Conservation (phyloP, 2,329 filamentous ascomycete genomes). For the Knufia petricola region DNA sequence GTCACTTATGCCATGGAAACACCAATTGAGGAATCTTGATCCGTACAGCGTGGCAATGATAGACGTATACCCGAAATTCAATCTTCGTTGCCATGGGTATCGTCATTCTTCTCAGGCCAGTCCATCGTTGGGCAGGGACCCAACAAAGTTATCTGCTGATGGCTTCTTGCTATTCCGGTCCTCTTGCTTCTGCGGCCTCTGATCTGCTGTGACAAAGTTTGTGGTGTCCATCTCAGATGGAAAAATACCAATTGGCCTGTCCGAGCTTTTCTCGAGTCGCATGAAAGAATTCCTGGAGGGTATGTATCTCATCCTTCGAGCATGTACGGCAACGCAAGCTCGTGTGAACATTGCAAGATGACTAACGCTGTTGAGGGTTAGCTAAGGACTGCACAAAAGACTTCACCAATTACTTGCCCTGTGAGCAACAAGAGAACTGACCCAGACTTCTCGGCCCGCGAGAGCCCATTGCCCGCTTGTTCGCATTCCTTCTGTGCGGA, state of each 20-base stretch:
- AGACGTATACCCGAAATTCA: too few relatives aligned
- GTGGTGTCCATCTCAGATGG: not conserved
- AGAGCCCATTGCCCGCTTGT: not conserved
- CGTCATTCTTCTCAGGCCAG: too few relatives aligned
- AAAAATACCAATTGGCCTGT: not conserved
- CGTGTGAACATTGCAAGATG: constrained; percentile 4
- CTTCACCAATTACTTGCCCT: not conserved
- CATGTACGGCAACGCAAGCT: not conserved
- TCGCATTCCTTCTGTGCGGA: not conserved
- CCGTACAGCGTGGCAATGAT: too few relatives aligned
- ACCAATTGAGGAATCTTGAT: too few relatives aligned
- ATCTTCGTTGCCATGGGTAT: too few relatives aligned
- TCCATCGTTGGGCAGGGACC: too few relatives aligned
- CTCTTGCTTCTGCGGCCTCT: not conserved
- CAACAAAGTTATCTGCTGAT: not conserved
- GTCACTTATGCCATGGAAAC: too few relatives aligned
- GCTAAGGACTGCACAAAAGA: not conserved
- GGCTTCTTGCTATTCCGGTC: not conserved
- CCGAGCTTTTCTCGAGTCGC: constrained; percentile 1
- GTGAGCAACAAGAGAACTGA: constrained; percentile 2
- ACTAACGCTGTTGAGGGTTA: not conserved
- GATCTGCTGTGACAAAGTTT: not conserved
- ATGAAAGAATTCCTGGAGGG: constrained; percentile 6
- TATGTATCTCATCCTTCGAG: not conserved
- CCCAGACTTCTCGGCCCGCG: not conserved